Evolutionary conservation across 768 basidiomycete species (phyloP), one percentile per base, ranked within the genome.

Genomic region (Tulasnella sp.): DNA sequence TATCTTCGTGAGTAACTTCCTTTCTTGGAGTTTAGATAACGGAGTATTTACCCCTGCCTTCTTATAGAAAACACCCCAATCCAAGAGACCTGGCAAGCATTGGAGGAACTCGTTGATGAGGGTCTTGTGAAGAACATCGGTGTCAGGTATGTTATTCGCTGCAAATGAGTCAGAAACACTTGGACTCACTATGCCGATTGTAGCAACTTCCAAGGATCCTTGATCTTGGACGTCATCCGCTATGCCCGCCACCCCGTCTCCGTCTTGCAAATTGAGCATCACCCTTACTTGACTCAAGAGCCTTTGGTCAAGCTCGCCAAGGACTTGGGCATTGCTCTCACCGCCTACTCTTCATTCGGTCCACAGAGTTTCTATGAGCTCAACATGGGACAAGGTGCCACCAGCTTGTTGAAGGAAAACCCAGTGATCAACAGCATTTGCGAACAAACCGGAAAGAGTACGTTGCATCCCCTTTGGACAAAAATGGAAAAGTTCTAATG

Each of bases 71-170:
- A 79, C 45, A 77, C 75, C 0, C 79, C 81, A 33, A 74, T 85
- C 63, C 77, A 79, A 58, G 81, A 86, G 68, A 92, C 90, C 15
- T 92, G 87, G 86, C 61, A 65, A 35, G 84, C 75, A 13, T 75
- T 93, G 78, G 90, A 93, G 65, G 70, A 72, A 54, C 73, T 91
- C 19, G 79, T 81, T 41, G 81, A 85, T 56, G 71, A 72, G 37
- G 79, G 80, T 6, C 63, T 80, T 34, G 76, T 70, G 8, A 85
- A 76, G 70, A 83, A 88, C 61, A 86, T 92, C 57, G 90, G 86
- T 51, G 61, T 87, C 57, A 80, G 79, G 81, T 77, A 58, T 34
- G 63, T 58, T 15, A 12, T 5, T 19, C 44, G 32, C 39, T 40
- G 1, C 28, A 7, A n/a, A 35, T 33, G 12, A 13, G 20, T 27